These are phyloP conservation scores for Coemansia nantahalensis DNA, from an alignment of 192 early-diverging fungal species.

Conservation along the genomic window DNA sequence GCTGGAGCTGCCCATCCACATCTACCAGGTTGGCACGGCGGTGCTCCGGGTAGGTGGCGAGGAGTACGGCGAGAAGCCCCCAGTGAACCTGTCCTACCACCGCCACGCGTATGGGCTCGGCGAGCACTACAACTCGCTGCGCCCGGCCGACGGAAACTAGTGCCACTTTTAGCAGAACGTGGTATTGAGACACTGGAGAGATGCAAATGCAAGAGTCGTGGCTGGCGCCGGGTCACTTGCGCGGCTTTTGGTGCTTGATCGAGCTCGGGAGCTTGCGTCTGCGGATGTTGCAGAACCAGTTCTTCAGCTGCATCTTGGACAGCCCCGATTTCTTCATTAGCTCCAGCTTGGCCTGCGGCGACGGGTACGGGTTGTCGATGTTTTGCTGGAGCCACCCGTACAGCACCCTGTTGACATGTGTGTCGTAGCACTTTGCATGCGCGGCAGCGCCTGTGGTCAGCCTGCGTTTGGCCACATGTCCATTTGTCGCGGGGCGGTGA, in stretches of 20 bases:
- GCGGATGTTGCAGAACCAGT: slow-evolving; percentile 51
- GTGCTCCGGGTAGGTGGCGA: slow-evolving; percentile 81
- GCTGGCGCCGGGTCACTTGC: neutral
- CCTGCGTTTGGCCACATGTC: no score
- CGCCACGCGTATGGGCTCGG: slow-evolving; percentile 89
- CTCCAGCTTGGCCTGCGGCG: slow-evolving; percentile 18
- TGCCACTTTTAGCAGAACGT: neutral
- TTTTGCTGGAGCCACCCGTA: slow-evolving; percentile 21
- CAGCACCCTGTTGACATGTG: slow-evolving; percentile 17
- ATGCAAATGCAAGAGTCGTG: neutral
- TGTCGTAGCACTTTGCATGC: slow-evolving; percentile 17
- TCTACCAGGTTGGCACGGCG: slow-evolving; percentile 82
- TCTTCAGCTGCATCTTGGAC: slow-evolving; percentile 49
- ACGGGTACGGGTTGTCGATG: slow-evolving; percentile 28
- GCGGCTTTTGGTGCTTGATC: slow-evolving; percentile 8
- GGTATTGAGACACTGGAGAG: no score
- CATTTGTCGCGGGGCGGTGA: neutral
- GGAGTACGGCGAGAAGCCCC: slow-evolving; percentile 53
- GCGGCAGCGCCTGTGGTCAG: neutral
- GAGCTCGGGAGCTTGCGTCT: slow-evolving; percentile 26
- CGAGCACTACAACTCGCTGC: slow-evolving; percentile 94
- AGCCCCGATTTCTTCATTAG: slow-evolving; percentile 36
- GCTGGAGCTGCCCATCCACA: slow-evolving; percentile 72
- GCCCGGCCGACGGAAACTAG: slow-evolving; percentile 12
- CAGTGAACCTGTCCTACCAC: slow-evolving; percentile 82